These are phyloP conservation scores for Clohesyomyces aquaticus DNA, from an alignment of 495 filamentous ascomycete species.

Conservation along the genomic window DNA sequence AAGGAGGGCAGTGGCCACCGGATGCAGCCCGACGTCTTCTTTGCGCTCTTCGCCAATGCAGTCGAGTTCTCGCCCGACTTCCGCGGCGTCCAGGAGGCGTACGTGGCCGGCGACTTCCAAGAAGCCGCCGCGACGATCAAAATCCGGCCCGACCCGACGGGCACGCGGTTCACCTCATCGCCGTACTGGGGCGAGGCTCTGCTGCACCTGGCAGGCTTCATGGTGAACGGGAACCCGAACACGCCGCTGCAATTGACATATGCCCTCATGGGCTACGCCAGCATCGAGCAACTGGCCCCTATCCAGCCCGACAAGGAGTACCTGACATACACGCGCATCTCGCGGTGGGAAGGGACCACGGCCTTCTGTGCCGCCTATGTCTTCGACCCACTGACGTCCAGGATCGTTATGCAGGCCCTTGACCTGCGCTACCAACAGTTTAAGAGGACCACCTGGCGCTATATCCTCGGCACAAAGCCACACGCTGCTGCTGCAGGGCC, in stretches of 20 bases:
- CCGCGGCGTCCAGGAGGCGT: conserved; percentile 22
- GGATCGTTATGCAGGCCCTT: conserved; percentile 25
- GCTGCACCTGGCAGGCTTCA: conserved; percentile 28
- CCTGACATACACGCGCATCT: conserved; percentile 29
- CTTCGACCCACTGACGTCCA: conserved; percentile 24
- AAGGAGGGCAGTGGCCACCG: conserved; percentile 32
- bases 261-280: conserved; percentile 23
- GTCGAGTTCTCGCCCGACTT: conserved; percentile 25
- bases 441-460: conserved; percentile 17
- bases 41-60: conserved; percentile 22
- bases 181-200: conserved; percentile 27
- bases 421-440: conserved; percentile 31
- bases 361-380: conserved; percentile 31
- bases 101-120: conserved; percentile 18
- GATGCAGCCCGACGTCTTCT: conserved; percentile 30
- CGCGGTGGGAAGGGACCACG: conserved; percentile 30
- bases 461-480: no score
- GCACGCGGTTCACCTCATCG: conserved; percentile 5
- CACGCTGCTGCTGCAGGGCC: no score
- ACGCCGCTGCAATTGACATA: conserved; percentile 15
- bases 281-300: conserved; percentile 25
- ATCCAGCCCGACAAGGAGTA: conserved; percentile 30
- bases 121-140: conserved; percentile 21
- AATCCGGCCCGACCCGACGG: conserved; percentile 4
- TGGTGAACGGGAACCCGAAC: conserved; percentile 27